Evolutionary conservation across 1,139 yeast genomes (phyloP), one percentile per base, ranked within the genome.

Genomic region (Yamadazyma trypodendri): DNA sequence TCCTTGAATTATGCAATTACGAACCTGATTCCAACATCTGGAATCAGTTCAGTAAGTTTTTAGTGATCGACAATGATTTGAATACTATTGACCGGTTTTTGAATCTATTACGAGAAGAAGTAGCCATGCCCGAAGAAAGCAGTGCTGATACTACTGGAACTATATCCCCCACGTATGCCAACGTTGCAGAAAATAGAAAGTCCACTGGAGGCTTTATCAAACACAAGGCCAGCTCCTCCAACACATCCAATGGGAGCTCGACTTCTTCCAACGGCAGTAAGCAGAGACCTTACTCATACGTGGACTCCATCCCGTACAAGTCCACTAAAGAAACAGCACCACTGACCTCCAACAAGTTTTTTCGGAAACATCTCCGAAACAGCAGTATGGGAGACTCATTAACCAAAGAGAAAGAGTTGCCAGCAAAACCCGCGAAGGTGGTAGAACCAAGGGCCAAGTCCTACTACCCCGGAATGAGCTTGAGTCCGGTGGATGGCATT

Each of bases 1-100:
- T 88, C 51, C 61, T 88, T 18, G 81, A 78, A 39, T 64, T 89
- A 45, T 75, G 81, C 30, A 86, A 82, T 38, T 84, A 84, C 55
- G 88, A 82, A 55, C 66, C 48, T 54, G 73, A 50, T 60, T 72
- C 68, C 53, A 67, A 56, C 57, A 70, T 56, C 54, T 77, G 70
- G 72, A 78, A 48, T 62, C 84, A 51, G 39, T 66, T 76, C 43
- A 55, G 72, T 30, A 60, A 62, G 36, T 61, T 56, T 35, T 49
- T 71, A 27, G 54, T 48, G 1, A 47, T 62, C 2, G 74, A 65
- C 25, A 72, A 73, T 39, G 74, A 57, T 59, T 40, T 72, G 67
- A 43, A 74, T 74, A 24, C 85, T 63, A 49, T 75, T 64, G 51
- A 71, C 74, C 42, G 90, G 68, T 64, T 84, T 73, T 63, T 70